Percentiles rank a stretch among this genome's conserved stretches.
phyloP scores from a whole-genome alignment of 352 stramenopile species.

The Pythium sp. region DNA sequence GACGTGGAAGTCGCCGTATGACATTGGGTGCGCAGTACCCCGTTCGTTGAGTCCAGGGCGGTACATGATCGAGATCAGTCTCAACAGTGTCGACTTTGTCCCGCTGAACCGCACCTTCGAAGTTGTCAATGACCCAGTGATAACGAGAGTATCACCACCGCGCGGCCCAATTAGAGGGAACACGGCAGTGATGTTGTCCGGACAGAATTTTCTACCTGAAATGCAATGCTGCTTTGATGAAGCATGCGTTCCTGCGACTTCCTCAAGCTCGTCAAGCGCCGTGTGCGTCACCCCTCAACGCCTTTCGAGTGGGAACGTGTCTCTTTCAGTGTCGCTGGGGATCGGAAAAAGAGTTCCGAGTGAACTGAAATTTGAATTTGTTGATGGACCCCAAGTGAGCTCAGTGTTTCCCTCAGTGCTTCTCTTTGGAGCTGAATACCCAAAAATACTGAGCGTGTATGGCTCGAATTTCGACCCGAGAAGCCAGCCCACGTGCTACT shows the following conservation, averaged over 20 bases:
- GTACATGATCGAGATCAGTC: slow-evolving; percentile 27
- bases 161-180: slow-evolving; percentile 21
- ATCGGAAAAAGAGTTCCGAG: slow-evolving; percentile 15
- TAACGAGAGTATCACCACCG: slow-evolving; percentile 22
- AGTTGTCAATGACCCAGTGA: slow-evolving; percentile 22
- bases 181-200: slow-evolving; percentile 28
- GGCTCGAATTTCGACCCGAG: slow-evolving; percentile 25
- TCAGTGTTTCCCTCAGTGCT: slow-evolving; percentile 27
- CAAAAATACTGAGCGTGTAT: slow-evolving; percentile 21
- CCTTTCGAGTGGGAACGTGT: slow-evolving; percentile 9
- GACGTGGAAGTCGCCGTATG: slow-evolving; percentile 30
- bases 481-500: slow-evolving; percentile 16
- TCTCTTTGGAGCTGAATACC: slow-evolving; percentile 21
- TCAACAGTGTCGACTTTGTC: slow-evolving; percentile 24
- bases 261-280: slow-evolving; percentile 21
- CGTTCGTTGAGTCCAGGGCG: neutral
- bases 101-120: slow-evolving; percentile 19
- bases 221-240: slow-evolving; percentile 50
- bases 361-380: slow-evolving; percentile 25
- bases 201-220: slow-evolving; percentile 19
- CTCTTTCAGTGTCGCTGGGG: slow-evolving; percentile 19
- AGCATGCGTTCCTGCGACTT: slow-evolving; percentile 24
- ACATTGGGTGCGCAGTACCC: slow-evolving; percentile 25
- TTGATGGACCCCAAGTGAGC: slow-evolving; percentile 14
- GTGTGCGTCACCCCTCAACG: slow-evolving; percentile 23